Evolutionary conservation across 2,329 filamentous ascomycete genomes (phyloP), one percentile per base, ranked within the genome.

Genomic region (Fusarium incarnatum): DNA sequence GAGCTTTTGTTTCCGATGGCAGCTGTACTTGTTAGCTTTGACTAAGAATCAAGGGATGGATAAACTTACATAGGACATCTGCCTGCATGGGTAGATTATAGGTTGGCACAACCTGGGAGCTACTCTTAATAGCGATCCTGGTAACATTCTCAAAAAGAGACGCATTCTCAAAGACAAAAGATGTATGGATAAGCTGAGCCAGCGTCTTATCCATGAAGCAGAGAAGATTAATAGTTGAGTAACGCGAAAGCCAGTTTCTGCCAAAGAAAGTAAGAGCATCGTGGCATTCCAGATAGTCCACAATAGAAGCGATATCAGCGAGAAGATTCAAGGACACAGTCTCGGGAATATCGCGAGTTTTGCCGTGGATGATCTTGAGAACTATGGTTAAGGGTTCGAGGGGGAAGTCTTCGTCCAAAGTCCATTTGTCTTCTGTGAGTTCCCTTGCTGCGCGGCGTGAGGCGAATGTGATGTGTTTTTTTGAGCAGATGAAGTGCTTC

Each of bases 301-400:
- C 37, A 9, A 61, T 40, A 6, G 18, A 30, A n/a, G 55, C 59
- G 0, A 61, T 30, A 3, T 8, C 7, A 3, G 37, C 23, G 3
- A 60, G 23, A 3, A 52, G 4, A 3, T 50, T 15, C 15, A 23
- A 1, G 0, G 3, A 1, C 0, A 18, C 6, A n/a, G 0, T 0
- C 0, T 32, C 20, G 0, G 45, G 55, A 2, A 61, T 5, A 0
- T 22, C 30, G 3, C 59, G 55, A 1, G 37, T 11, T 23, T 52
- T 61, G 7, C 55, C 55, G 6, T 61, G 55, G 3, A 61, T 60
- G 8, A 61, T 7, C 1, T 52, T 50, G 2, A 61, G 12, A 9
- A 50, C 58, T 2, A 61, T 5, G 2, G 44, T 28, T 5, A 61
- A 30, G 2, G 58, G 45, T 30, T 32, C 3, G 2, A 18, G 3